Conservation (phyloP, 345 rosid species). For the Erodium maritimum region DNA sequence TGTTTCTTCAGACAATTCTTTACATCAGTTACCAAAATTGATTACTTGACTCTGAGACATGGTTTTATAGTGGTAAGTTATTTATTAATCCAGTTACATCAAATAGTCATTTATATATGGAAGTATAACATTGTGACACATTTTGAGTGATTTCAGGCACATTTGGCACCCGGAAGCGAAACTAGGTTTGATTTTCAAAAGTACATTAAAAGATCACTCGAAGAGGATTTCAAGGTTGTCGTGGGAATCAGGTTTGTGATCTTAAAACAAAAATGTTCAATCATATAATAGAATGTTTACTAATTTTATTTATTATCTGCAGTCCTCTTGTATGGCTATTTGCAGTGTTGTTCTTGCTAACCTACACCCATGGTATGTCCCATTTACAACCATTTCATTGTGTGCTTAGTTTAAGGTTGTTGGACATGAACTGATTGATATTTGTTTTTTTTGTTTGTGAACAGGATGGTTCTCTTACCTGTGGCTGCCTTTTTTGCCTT, state of each 20-base stretch:
- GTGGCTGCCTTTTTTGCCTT: slow-evolving; percentile 80
- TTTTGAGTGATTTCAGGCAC: slow-evolving; percentile 58
- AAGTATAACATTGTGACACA: too few relatives aligned
- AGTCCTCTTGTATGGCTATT: slow-evolving; percentile 74
- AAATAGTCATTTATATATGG: too few relatives aligned
- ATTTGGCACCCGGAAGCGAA: slow-evolving; percentile 72
- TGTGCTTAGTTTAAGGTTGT: not conserved
- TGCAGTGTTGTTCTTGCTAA: slow-evolving; percentile 55
- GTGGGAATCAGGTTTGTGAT: slow-evolving; percentile 66
- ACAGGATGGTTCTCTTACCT: slow-evolving; percentile 60
- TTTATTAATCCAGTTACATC: too few relatives aligned
- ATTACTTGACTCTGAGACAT: slow-evolving; percentile 46
- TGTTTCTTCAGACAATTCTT: slow-evolving; percentile 95
- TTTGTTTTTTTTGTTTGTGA: not conserved
- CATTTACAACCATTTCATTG: not conserved
- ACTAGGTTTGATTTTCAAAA: slow-evolving; percentile 67
- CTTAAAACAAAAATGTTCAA: too few relatives aligned
- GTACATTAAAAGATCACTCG: slow-evolving; percentile 77
- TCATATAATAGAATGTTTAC: too few relatives aligned
- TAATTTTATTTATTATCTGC: slow-evolving; percentile 15
- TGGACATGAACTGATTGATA: not conserved
- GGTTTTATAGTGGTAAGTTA: not conserved
- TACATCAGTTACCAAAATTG: slow-evolving; percentile 75
- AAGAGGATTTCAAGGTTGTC: slow-evolving; percentile 77
- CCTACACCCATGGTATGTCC: slow-evolving; percentile 67